These are phyloP conservation scores for Plasmodium coatneyi DNA, from an alignment of 169 alveolate genomes.

Conservation along the genomic window DNA sequence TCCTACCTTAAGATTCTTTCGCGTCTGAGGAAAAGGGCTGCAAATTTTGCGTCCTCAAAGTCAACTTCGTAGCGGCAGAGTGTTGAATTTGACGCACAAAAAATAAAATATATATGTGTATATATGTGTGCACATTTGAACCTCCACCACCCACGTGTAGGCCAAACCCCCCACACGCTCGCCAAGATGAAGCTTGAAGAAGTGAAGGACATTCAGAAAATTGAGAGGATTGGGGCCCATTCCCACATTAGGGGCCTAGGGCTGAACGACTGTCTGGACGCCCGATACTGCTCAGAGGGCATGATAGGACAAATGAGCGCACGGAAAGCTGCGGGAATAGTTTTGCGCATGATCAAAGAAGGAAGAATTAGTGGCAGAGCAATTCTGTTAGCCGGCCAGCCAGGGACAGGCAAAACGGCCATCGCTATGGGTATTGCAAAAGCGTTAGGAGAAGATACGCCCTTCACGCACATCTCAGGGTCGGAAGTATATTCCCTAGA, in stretches of 20 bases:
- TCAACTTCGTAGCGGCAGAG: background rate
- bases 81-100: background rate
- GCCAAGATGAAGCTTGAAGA: constrained; percentile 83
- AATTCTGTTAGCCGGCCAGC: constrained; percentile 98
- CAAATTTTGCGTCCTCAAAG: background rate
- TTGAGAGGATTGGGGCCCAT: constrained; percentile 98
- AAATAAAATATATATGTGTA: too few species aligned
- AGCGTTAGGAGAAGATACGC: constrained; percentile 96
- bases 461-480: constrained; percentile 98
- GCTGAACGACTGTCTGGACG: constrained; percentile 95
- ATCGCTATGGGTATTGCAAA: constrained; percentile 99
- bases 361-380: constrained; percentile 99
- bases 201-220: constrained; percentile 91
- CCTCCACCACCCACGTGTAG: background rate
- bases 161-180: background rate
- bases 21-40: background rate
- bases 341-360: constrained; percentile 95
- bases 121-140: background rate
- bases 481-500: constrained; percentile 98
- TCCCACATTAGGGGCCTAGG: constrained; percentile 99
- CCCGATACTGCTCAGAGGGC: constrained; percentile 95
- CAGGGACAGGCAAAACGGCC: constrained; percentile 99
- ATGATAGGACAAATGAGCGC: constrained; percentile 96
- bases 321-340: constrained; percentile 96
- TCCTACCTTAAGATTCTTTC: background rate